Base-by-base conservation (phyloP, 305 asterid genomes). In the Ajuga reptans region DNA sequence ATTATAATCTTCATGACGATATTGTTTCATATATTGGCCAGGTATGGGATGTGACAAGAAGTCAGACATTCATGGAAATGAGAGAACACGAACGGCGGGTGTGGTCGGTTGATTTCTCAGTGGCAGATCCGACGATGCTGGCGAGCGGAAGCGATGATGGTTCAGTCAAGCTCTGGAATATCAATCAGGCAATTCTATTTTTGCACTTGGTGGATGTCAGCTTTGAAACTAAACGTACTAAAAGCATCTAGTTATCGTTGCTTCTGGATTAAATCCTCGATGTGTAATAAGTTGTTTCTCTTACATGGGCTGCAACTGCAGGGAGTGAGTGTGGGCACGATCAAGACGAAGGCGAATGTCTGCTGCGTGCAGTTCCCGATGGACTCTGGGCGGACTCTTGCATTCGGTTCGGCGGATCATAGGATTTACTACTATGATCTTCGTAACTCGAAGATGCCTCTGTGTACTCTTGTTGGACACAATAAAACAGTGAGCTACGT, bases 101-200 rank as follows among this genome's bases (percentile, higher is more conserved):
- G 68, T 93, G 99, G 99, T 93, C 99, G 1, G 87, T 93, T 21
- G 97, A 93, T 78, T 93, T 89, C 72, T 93, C 99, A 8, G 83
- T 84, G 53, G 95, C 95, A 69, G 97, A 91, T 65, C 99, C 99
- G 18, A 87, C 96, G 27, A 67, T 91, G 93, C 83, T 93, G 78
- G 99, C 97, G 54, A 93, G 99, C 56, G 97, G 99, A 53, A 89
- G 99, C 50, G 97, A 93, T 58, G 99, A 93, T 80, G 95, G 99
- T 64, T 89, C 96, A 34, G 90, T 91, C 71, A 93, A 93, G 87
- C 97, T 93, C 76, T 93, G 99, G 99, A 93, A 91, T 88, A 93
- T 87, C 87, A 93, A 93, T 93, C 99, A 93, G 99, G 99, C 96
- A 93, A 91, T 87, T 87, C 79, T 93, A 84, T 72, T 85, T 85